These are phyloP conservation scores for Lentinula novae-zelandiae DNA, from an alignment of 1,284 basidiomycete species.

Conservation along the genomic window DNA sequence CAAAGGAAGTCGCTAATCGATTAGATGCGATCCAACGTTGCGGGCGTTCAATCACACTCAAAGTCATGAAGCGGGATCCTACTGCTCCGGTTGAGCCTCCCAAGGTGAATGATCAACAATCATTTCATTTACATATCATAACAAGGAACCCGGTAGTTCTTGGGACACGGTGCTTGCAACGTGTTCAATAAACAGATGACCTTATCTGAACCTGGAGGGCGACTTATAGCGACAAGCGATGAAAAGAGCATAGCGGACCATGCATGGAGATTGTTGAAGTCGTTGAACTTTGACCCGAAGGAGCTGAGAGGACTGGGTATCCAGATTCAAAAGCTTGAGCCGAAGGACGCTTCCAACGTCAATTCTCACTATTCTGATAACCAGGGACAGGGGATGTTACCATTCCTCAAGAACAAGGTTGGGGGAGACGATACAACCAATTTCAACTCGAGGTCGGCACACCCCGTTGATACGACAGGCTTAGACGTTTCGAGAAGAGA, in stretches of 20 bases:
- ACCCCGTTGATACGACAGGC: background rate
- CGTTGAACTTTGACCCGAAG: slow-evolving; percentile 74
- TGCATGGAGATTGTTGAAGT: slow-evolving; percentile 73
- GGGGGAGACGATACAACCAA: background rate
- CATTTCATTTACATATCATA: too few relatives aligned
- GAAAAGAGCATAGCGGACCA: slow-evolving; percentile 69
- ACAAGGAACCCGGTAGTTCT: slow-evolving; percentile 51
- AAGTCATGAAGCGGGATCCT: slow-evolving; percentile 86
- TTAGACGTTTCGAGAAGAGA: background rate
- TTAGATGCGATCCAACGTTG: slow-evolving; percentile 64
- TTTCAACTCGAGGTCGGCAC: background rate
- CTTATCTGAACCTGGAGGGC: slow-evolving; percentile 55
- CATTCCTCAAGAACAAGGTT: slow-evolving; percentile 39
- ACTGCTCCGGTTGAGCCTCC: slow-evolving; percentile 89
- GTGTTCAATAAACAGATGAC: slow-evolving; percentile 73
- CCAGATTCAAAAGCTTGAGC: slow-evolving; percentile 87
- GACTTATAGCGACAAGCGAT: slow-evolving; percentile 65
- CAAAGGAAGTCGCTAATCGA: slow-evolving; percentile 70
- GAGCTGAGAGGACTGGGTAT: slow-evolving; percentile 94
- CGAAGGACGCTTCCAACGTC: slow-evolving; percentile 21
- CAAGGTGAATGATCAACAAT: slow-evolving; percentile 52
- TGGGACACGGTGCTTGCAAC: slow-evolving; percentile 90
- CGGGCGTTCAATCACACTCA: slow-evolving; percentile 77
- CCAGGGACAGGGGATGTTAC: slow-evolving; percentile 49
- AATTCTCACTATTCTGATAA: slow-evolving; percentile 18